Conservation (phyloP, 2,329 filamentous ascomycete species). For the Malbranchea zuffiana region DNA sequence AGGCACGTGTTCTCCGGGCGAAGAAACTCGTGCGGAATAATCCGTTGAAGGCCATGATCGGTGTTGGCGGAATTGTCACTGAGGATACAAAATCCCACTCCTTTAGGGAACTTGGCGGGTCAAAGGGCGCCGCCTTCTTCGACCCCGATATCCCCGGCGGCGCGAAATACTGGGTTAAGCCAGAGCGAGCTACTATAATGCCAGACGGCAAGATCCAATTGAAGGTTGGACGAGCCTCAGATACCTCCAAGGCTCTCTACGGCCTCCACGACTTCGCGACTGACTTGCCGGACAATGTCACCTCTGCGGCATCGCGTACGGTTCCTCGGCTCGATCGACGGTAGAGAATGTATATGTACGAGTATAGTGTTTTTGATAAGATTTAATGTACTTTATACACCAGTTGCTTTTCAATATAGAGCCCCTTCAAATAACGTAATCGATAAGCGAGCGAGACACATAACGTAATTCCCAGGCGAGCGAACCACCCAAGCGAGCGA, state of each 20-base stretch:
- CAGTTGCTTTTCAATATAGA: no score
- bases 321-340: conserved; percentile 8
- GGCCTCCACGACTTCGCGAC: conserved; percentile 3
- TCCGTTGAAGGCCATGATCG: conserved; percentile 22
- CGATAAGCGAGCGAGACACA: no score
- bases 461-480: no score
- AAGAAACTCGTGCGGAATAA: conserved; percentile 23
- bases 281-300: conserved; percentile 7
- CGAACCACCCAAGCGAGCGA: no score
- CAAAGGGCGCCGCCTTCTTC: conserved; percentile 34
- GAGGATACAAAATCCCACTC: conserved; percentile 29
- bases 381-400: no score
- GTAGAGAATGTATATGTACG: conserved; percentile 3
- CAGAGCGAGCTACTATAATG: conserved; percentile 37
- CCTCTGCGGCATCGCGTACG: not conserved
- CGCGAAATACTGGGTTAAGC: conserved; percentile 43
- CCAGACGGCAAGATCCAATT: conserved; percentile 36
- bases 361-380: no score
- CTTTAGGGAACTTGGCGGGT: conserved; percentile 25
- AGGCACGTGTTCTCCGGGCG: conserved; percentile 47
- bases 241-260: conserved; percentile 12
- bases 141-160: conserved; percentile 40
- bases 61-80: conserved; percentile 34
- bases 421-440: no score
- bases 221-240: conserved; percentile 10